Evolutionary conservation across 2,329 filamentous ascomycete genomes (phyloP).

Genomic region (Diaporthe ilicicola): DNA sequence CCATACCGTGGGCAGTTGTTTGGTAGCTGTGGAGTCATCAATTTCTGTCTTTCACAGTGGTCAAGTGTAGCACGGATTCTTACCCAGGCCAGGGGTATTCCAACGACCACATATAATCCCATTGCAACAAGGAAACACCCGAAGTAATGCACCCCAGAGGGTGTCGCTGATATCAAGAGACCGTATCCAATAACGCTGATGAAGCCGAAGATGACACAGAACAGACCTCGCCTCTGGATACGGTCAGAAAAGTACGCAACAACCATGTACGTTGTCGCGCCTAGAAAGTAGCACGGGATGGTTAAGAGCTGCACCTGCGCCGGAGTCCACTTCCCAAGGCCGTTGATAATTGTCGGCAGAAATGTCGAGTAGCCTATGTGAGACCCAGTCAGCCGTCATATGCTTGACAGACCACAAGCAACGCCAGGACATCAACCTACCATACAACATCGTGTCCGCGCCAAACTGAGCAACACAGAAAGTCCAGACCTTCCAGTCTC

Average conservation of each 20-base stretch:
- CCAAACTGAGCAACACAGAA: conserved; percentile 78
- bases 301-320: conserved; percentile 79
- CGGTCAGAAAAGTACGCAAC: conserved; percentile 74
- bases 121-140: conserved; percentile 79
- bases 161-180: conserved; percentile 68
- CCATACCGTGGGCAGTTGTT: conserved; percentile 79
- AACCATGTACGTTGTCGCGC: conserved; percentile 73
- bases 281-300: conserved; percentile 79
- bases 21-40: conserved; percentile 50
- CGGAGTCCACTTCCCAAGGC: conserved; percentile 68
- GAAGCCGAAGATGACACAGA: conserved; percentile 67
- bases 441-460: conserved; percentile 78
- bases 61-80: conserved; percentile 31
- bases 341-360: conserved; percentile 79
- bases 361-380: conserved; percentile 73
- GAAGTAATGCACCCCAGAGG: conserved; percentile 74
- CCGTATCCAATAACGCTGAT: conserved; percentile 75
- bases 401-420: too few relatives aligned
- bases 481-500: conserved; percentile 79
- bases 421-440: conserved; percentile 33
- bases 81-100: conserved; percentile 64
- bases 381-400: not conserved
- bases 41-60: not conserved
- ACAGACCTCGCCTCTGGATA: conserved; percentile 71
- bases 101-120: conserved; percentile 72